Percentiles rank a stretch among this genome's conserved stretches.
Conservation (phyloP, 805 yeast species). For the Candida patagonica region DNA sequence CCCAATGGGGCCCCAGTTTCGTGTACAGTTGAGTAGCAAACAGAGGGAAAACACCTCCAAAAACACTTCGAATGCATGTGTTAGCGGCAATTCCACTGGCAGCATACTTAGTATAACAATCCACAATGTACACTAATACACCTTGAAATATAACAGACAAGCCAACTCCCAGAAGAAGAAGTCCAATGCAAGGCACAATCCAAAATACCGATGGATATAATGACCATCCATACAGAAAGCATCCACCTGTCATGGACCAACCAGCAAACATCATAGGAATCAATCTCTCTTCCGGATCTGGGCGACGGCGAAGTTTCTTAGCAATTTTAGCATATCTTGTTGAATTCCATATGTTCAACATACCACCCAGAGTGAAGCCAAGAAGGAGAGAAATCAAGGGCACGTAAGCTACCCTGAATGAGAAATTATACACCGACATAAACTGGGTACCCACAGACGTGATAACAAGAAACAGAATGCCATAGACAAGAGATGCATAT, state of each 20-base stretch:
- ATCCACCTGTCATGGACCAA: slow-evolving; percentile 42
- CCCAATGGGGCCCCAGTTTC: slow-evolving; percentile 45
- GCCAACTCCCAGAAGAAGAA: slow-evolving; percentile 44
- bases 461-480: slow-evolving; percentile 34
- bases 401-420: slow-evolving; percentile 23
- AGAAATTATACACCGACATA: slow-evolving; percentile 24
- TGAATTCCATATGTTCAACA: slow-evolving; percentile 22
- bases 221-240: slow-evolving; percentile 59
- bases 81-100: slow-evolving; percentile 62
- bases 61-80: slow-evolving; percentile 47
- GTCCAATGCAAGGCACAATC: slow-evolving; percentile 51
- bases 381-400: slow-evolving; percentile 29
- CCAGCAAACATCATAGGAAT: slow-evolving; percentile 42
- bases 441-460: slow-evolving; percentile 34
- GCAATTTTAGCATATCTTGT: slow-evolving; percentile 23
- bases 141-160: slow-evolving; percentile 51
- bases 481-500: slow-evolving; percentile 37
- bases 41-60: slow-evolving; percentile 55
- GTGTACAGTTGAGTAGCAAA: slow-evolving; percentile 46
- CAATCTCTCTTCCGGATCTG: slow-evolving; percentile 53
- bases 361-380: slow-evolving; percentile 28
- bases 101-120: slow-evolving; percentile 46
- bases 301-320: slow-evolving; percentile 31
- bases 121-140: slow-evolving; percentile 51
- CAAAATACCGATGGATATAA: slow-evolving; percentile 37